Evolutionary conservation across 768 basidiomycete species (phyloP), one percentile per base, ranked within the genome.

Genomic region (Podaxis sp.): DNA sequence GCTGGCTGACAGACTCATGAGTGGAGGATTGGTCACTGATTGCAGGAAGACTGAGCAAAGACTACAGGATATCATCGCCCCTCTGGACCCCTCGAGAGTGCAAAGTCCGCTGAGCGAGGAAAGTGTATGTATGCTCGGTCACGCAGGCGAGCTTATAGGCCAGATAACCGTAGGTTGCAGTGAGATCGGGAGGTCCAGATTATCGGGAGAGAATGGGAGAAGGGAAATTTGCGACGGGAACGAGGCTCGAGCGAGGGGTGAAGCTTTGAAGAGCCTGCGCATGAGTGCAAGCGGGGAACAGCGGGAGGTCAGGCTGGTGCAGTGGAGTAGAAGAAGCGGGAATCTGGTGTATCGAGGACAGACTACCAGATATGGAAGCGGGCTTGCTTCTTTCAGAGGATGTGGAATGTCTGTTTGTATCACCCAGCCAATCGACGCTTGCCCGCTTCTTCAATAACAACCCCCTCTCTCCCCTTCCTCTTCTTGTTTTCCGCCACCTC

Each of bases 301-400:
- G 52, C 60, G 53, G 52, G 53, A 33, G 43, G 37, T 37, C 40
- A 37, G 52, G 53, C 41, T 55, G 54, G 40, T 43, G n/a, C 40
- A 19, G 57, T 51, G 57, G 59, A 55, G 59, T 25, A 40, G 52
- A 55, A 47, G 61, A 62, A 27, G 52, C 60, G 60, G 53, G 61
- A 62, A 62, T 49, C 43, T 62, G 25, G 46, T 55, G 69, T 68
- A 64, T 64, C 17, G 38, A 61, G 59, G 59, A 65, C 59, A 69
- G 71, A 67, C 66, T 64, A 40, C 76, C 74, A 37, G 66, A 75
- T 70, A 70, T 66, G 74, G 76, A 71, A 68, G 64, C 46, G 49
- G 65, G 64, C 56, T 70, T 75, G 69, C 81, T 83, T 81, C 79
- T 78, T 77, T 72, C 74, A 78, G 74, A 74, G 73, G 71, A 74